Evolutionary conservation across 345 rosid species (phyloP).

Genomic region (Abelmoschus esculentus): DNA sequence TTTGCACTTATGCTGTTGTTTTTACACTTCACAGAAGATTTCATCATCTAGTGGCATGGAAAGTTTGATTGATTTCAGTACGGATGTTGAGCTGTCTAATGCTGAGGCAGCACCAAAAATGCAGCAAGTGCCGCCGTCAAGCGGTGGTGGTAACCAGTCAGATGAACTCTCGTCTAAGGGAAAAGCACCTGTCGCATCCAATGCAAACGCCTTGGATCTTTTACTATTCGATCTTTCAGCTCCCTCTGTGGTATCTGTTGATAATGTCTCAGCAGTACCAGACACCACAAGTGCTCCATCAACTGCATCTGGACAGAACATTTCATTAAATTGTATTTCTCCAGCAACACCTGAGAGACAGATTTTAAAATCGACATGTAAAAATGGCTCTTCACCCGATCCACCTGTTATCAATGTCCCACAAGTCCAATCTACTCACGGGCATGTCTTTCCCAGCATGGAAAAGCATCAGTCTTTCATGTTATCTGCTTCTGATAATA

Average conservation of each 20-base stretch:
- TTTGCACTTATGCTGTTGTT: neutral
- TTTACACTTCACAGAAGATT: neutral
- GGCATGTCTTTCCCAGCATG: neutral
- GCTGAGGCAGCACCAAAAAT: neutral
- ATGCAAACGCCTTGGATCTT: neutral
- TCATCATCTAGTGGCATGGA: conserved; percentile 2
- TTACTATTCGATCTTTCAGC: conserved; percentile 8
- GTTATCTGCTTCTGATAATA: neutral
- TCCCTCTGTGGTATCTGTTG: neutral
- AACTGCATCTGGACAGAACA: conserved; percentile 7
- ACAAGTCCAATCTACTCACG: neutral
- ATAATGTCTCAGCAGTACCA: neutral
- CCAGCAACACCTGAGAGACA: neutral
- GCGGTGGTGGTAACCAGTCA: neutral
- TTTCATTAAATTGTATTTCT: neutral
- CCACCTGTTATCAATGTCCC: neutral
- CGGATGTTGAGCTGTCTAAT: neutral
- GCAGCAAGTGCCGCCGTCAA: conserved; percentile 2
- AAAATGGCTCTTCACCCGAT: neutral
- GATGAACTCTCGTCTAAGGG: conserved; percentile 2
- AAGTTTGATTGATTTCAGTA: conserved; percentile 11
- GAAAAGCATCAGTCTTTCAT: neutral
- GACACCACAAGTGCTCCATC: neutral
- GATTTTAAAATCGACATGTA: neutral
- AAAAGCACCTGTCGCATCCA: neutral